Percentiles rank a stretch among this genome's conserved stretches.
Conservation (phyloP, 2,329 filamentous ascomycete species). For the Geosmithia putterillii region DNA sequence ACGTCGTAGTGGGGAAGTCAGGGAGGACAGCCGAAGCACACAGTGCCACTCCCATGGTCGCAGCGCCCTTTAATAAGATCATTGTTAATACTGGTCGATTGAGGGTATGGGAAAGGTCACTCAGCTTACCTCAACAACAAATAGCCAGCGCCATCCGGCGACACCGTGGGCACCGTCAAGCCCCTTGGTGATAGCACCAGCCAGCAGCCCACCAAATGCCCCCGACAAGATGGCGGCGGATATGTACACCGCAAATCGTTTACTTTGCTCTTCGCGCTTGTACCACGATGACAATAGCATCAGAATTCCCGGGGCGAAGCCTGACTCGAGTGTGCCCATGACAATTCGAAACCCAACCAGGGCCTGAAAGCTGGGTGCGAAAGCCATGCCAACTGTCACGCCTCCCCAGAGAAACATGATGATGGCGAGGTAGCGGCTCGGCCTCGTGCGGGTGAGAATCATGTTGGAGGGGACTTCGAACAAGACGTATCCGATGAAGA, state of each 20-base stretch:
- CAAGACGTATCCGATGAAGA: slow-evolving; percentile 58
- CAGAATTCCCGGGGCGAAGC: slow-evolving; percentile 46
- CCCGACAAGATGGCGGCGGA: slow-evolving; percentile 58
- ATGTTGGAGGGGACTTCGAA: slow-evolving; percentile 55
- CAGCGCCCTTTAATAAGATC: slow-evolving; percentile 47
- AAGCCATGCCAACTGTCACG: slow-evolving; percentile 15
- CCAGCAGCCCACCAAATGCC: slow-evolving; percentile 50
- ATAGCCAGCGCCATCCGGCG: slow-evolving; percentile 36
- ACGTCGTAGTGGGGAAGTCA: slow-evolving; percentile 55
- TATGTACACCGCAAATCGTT: slow-evolving; percentile 50
- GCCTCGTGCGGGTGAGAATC: slow-evolving; percentile 48
- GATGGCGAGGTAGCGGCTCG: slow-evolving; percentile 50
- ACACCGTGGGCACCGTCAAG: slow-evolving; percentile 41
- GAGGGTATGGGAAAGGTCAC: too few relatives aligned
- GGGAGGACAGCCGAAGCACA: slow-evolving; percentile 51
- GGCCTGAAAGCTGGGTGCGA: slow-evolving; percentile 11
- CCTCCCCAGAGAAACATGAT: slow-evolving; percentile 45
- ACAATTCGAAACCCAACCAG: slow-evolving; percentile 25
- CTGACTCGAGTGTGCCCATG: slow-evolving; percentile 45
- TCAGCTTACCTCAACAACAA: slow-evolving; percentile 25
- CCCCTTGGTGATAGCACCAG: slow-evolving; percentile 40
- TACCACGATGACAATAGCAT: slow-evolving; percentile 60
- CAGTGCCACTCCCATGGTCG: slow-evolving; percentile 48
- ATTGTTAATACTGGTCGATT: too few relatives aligned
- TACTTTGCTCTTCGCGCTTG: slow-evolving; percentile 16